A percentile compares a stretch with the other conserved stretches of the same genome.
Conservation (phyloP, 176 grass and related monocot species). For the Triticum turgidum region DNA sequence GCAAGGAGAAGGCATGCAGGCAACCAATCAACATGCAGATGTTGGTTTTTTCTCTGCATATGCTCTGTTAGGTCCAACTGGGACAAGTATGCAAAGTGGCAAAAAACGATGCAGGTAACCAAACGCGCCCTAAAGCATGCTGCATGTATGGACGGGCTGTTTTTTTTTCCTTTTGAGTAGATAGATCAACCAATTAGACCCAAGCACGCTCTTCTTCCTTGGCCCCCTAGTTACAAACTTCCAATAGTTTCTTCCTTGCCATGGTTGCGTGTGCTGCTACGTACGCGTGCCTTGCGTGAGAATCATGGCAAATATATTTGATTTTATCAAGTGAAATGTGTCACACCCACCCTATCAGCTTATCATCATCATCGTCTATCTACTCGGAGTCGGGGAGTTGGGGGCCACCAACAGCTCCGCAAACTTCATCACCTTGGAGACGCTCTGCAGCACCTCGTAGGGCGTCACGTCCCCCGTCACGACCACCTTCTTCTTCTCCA, state of each 20-base stretch:
- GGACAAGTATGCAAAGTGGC: too few relatives aligned
- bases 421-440: slow-evolving; percentile 92
- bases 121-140: too few relatives aligned
- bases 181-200: not conserved
- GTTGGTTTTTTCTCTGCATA: too few relatives aligned
- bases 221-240: not conserved
- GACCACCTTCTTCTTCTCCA: slow-evolving; percentile 94
- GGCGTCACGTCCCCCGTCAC: slow-evolving; percentile 87
- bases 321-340: not conserved
- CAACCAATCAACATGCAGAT: too few relatives aligned
- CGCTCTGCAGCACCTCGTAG: slow-evolving; percentile 80
- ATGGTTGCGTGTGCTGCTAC: not conserved
- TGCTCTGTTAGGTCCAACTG: too few relatives aligned
- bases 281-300: not conserved
- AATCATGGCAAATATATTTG: not conserved
- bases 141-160: not conserved
- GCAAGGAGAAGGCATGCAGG: too few relatives aligned
- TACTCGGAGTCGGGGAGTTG: not conserved
- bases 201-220: not conserved
- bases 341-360: not conserved
- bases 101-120: too few relatives aligned
- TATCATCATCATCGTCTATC: not conserved
- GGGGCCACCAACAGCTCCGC: slow-evolving; percentile 63
- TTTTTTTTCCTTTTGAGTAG: not conserved
- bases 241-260: not conserved